Conservation (phyloP, 2,329 filamentous ascomycete genomes). For the Verticillium zaregamsianum region DNA sequence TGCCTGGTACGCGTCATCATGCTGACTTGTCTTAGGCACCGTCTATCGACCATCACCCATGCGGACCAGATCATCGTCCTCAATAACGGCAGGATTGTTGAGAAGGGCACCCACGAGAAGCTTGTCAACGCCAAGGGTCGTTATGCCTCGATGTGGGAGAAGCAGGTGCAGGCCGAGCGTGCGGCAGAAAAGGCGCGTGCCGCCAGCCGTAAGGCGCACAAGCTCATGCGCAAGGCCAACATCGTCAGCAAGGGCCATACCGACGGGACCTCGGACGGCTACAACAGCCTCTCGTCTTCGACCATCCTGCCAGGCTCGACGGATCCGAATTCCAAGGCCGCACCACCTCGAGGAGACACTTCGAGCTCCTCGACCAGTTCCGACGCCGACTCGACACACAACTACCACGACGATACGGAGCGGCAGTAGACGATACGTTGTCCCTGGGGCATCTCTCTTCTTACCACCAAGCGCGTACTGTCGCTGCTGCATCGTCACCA, state of each 20-base stretch:
- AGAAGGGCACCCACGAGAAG: constrained; percentile 75
- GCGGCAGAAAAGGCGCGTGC: constrained; percentile 57
- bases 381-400: constrained; percentile 29
- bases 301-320: constrained; percentile 32
- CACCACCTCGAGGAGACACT: constrained; percentile 23
- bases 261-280: constrained; percentile 41
- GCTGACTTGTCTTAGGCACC: constrained; percentile 48
- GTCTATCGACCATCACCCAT: constrained; percentile 79
- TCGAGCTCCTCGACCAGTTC: constrained; percentile 24
- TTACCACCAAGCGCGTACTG: neutral
- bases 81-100: constrained; percentile 70
- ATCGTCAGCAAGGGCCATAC: constrained; percentile 34
- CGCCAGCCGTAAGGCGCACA: constrained; percentile 36
- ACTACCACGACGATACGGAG: constrained; percentile 9
- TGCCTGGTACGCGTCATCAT: constrained; percentile 12
- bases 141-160: constrained; percentile 85
- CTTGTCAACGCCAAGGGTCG: constrained; percentile 66
- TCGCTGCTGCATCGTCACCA: neutral
- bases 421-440: constrained; percentile 3
- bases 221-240: constrained; percentile 45
- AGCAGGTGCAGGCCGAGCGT: constrained; percentile 75
- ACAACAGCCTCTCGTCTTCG: constrained; percentile 41
- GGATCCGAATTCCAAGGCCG: constrained; percentile 23
- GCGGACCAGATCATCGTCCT: constrained; percentile 83
- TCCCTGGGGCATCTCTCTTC: neutral